Evolutionary conservation across 2,329 filamentous ascomycete genomes (phyloP).

Genomic region (Ilyonectria sp.): DNA sequence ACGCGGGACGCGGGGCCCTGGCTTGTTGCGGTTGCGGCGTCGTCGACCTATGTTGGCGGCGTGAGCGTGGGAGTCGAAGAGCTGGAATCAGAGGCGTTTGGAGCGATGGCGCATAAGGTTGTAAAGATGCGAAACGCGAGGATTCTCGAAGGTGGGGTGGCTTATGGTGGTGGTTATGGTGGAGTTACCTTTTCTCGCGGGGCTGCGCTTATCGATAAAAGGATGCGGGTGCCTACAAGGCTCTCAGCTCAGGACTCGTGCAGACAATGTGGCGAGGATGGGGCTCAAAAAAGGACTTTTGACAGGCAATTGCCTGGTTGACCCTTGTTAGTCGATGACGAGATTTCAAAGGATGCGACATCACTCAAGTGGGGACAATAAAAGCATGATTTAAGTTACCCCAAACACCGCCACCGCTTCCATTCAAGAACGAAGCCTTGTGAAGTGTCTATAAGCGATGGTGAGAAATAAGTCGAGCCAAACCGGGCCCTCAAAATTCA

Average conservation of each 20-base stretch:
- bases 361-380: not conserved
- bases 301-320: not conserved
- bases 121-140: slow-evolving; percentile 27
- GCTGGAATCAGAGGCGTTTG: not conserved
- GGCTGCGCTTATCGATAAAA: slow-evolving; percentile 44
- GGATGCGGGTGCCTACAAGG: slow-evolving; percentile 25
- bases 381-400: not conserved
- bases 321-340: not conserved
- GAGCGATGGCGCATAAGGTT: slow-evolving; percentile 31
- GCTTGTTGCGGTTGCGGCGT: slow-evolving; percentile 54
- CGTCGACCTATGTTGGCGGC: slow-evolving; percentile 58
- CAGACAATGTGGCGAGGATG: slow-evolving; percentile 10
- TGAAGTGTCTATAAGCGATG: slow-evolving; percentile 44
- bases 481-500: slow-evolving; percentile 35
- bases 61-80: slow-evolving; percentile 15
- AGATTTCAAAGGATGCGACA: not conserved
- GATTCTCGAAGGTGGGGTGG: slow-evolving; percentile 38
- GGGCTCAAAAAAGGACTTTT: not conserved
- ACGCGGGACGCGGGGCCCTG: slow-evolving; percentile 52
- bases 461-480: slow-evolving; percentile 37
- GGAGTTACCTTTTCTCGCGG: slow-evolving; percentile 40
- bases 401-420: slow-evolving; percentile 3
- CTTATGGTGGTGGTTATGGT: slow-evolving; percentile 17
- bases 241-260: not conserved
- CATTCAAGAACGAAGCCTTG: slow-evolving; percentile 6